Base-by-base conservation (phyloP, 352 stramenopile genomes). In the Phytophthora pistaciae region DNA sequence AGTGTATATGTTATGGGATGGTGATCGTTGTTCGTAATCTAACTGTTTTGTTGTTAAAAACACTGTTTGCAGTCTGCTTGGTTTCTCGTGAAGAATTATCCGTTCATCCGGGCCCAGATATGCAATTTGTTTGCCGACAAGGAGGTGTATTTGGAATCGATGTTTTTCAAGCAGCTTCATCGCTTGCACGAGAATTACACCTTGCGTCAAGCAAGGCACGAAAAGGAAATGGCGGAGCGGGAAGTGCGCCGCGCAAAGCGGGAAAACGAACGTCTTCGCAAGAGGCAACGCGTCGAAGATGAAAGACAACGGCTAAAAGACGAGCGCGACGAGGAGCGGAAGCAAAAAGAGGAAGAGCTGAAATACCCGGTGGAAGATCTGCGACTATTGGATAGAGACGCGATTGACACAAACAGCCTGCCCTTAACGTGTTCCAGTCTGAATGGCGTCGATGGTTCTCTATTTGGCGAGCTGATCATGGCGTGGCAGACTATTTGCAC, bases 111-210 rank as follows among this genome's bases (percentile, higher is more conserved):
- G 38, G 82, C 80, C 31, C 89, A 96, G 63, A 91, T 96, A 42
- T 91, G 60, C 38, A 90, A 93, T 69, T 50, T 96, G 31, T 92
- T 93, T 27, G 64, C 82, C 0, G 84, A 94, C 52, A 92, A 93
- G 56, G 85, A 93, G 25, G 66, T 76, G 16, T 96, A 94, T 52
- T 67, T 94, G 27, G 74, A 94, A 20, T 96, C 85, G 16, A 93
- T 93, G 84, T 96, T 96, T 61, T 94, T 96, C 67, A 92, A 88
- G 65, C 87, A 96, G 50, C 71, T 96, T 18, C 83, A 94, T 46
- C 84, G 89, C 25, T 63, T 94, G 63, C 77, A 88, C 63, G 83
- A 94, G 59, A 91, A 78, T 27, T 87, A 90, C 38, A 81, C 76
- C 29, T 64, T 86, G 31, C 85, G 88, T 55, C 78, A 85, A 72